Evolutionary conservation across 345 rosid genomes (phyloP).

Genomic region (Stellera chamaejasme): DNA sequence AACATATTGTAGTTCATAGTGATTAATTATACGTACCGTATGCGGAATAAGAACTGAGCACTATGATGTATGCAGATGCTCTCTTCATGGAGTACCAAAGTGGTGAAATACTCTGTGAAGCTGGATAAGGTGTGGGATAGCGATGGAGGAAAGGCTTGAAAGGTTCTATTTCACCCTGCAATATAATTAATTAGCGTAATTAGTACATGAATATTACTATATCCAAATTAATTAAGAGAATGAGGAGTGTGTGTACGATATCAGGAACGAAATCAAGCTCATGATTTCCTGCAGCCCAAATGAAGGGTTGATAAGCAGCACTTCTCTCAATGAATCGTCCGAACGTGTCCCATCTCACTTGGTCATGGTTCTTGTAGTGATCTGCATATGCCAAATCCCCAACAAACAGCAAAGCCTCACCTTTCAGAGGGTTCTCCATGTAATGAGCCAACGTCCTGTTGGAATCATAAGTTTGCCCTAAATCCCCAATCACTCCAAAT

Average conservation of each 20-base stretch:
- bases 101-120: slow-evolving; percentile 32
- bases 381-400: slow-evolving; percentile 48
- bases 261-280: slow-evolving; percentile 27
- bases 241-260: slow-evolving; percentile 18
- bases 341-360: slow-evolving; percentile 39
- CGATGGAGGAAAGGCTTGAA: slow-evolving; percentile 33
- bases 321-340: slow-evolving; percentile 37
- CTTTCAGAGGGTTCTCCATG: slow-evolving; percentile 30
- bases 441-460: slow-evolving; percentile 36
- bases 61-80: slow-evolving; percentile 36
- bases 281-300: slow-evolving; percentile 44
- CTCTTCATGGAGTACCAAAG: slow-evolving; percentile 48
- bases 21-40: no score
- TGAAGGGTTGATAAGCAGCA: slow-evolving; percentile 40
- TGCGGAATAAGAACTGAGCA: slow-evolving; percentile 41
- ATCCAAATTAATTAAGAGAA: neutral
- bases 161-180: slow-evolving; percentile 28
- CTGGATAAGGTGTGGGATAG: slow-evolving; percentile 28
- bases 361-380: slow-evolving; percentile 31
- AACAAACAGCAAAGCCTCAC: slow-evolving; percentile 32
- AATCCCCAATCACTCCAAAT: slow-evolving; percentile 58
- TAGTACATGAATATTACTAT: no score
- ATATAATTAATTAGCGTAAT: no score
- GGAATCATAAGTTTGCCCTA: slow-evolving; percentile 45
- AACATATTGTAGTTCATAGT: no score